These are phyloP conservation scores for Phoenix dactylifera DNA, from an alignment of 176 grass and related monocot species.

Conservation along the genomic window DNA sequence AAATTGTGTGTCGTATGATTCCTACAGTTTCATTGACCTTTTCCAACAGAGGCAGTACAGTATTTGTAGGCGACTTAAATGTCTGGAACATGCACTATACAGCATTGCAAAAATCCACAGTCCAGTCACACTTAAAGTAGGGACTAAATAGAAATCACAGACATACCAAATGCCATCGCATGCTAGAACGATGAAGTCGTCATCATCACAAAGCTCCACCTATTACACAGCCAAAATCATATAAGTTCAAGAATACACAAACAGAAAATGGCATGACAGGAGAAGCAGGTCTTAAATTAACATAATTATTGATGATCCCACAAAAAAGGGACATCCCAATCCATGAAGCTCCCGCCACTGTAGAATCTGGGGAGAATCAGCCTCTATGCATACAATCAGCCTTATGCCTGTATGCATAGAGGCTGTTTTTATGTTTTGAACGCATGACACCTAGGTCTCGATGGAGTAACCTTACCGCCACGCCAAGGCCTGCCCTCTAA, in stretches of 20 bases:
- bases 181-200: constrained; percentile 86
- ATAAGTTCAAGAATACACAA: neutral
- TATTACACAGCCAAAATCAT: constrained; percentile 24
- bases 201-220: constrained; percentile 89
- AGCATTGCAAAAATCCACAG: no score
- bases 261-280: neutral
- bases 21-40: no score
- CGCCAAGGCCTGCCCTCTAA: neutral
- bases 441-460: no score
- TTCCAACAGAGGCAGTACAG: no score
- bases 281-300: constrained; percentile 9
- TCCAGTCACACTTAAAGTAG: neutral
- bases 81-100: neutral
- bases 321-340: no score
- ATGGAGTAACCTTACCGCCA: no score
- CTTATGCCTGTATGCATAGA: no score
- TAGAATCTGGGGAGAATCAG: no score
- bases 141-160: neutral
- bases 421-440: no score
- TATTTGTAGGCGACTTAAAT: neutral
- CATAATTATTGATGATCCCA: neutral
- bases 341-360: no score
- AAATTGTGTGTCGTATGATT: no score
- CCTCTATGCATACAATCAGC: no score
- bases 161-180: constrained; percentile 96